Evolutionary conservation across 192 early-diverging fungal genomes (phyloP).

Genomic region (Podila minutissima): DNA sequence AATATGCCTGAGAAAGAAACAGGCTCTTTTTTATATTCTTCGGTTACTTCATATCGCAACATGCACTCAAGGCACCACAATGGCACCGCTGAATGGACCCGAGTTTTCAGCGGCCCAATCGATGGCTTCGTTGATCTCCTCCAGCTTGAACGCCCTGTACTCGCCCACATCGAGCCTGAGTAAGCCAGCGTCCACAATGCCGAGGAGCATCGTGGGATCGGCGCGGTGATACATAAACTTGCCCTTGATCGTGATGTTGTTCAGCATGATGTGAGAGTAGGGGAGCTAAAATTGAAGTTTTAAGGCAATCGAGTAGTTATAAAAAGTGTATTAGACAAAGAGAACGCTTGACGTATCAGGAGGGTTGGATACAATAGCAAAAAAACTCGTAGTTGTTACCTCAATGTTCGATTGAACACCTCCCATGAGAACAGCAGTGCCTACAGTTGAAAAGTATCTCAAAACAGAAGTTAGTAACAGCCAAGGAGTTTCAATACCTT

Average conservation of each 20-base stretch:
- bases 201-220: conserved; percentile 21
- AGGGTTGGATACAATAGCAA: neutral
- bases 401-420: conserved; percentile 14
- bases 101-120: conserved; percentile 11
- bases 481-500: neutral
- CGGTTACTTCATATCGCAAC: too few species aligned
- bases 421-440: conserved; percentile 34
- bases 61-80: neutral
- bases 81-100: neutral
- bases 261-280: conserved; percentile 22
- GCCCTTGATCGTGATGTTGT: conserved; percentile 36
- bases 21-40: too few species aligned
- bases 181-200: conserved; percentile 36
- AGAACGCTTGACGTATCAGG: neutral
- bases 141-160: conserved; percentile 7
- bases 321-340: too few species aligned
- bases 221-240: conserved; percentile 43
- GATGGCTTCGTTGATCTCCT: conserved; percentile 13
- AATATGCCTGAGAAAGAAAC: too few species aligned
- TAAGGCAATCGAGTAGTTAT: too few species aligned
- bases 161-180: conserved; percentile 13
- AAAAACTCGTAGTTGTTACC: neutral
- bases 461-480: too few species aligned
- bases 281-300: conserved; percentile 10
- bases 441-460: neutral